Evolutionary conservation across 495 filamentous ascomycete species (phyloP).

Genomic region (Mycothermus thermophilus): DNA sequence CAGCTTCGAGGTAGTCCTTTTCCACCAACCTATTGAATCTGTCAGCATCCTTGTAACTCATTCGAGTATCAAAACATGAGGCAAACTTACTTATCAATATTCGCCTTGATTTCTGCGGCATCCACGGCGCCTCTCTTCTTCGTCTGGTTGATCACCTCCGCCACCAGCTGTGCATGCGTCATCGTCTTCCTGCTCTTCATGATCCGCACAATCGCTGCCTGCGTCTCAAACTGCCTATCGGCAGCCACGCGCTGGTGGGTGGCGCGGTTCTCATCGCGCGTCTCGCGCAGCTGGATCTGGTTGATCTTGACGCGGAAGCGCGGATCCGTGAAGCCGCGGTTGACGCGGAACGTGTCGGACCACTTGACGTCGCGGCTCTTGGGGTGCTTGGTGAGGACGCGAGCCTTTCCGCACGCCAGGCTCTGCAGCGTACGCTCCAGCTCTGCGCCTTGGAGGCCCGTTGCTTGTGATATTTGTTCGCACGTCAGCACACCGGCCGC

Average conservation of each 20-base stretch:
- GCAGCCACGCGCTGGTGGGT: conserved; percentile 80
- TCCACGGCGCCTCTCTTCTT: conserved; percentile 72
- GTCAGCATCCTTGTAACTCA: not conserved
- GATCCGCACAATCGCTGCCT: conserved; percentile 91
- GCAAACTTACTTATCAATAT: conserved; percentile 74
- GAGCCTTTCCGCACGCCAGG: conserved; percentile 75
- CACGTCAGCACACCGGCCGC: conserved; percentile 43
- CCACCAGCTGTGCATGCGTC: conserved; percentile 64
- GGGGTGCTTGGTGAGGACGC: conserved; percentile 75
- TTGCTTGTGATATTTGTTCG: conserved; percentile 51
- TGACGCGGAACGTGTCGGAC: conserved; percentile 71
- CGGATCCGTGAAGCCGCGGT: conserved; percentile 56
- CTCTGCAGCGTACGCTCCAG: conserved; percentile 85
- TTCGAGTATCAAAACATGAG: not conserved
- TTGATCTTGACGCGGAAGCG: conserved; percentile 97
- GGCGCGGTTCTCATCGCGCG: conserved; percentile 70
- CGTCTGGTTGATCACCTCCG: conserved; percentile 80
- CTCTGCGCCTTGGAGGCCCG: conserved; percentile 53
- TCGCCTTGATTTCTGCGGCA: conserved; percentile 77
- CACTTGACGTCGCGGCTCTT: conserved; percentile 64
- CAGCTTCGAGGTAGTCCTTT: conserved; percentile 57
- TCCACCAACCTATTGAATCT: conserved; percentile 37
- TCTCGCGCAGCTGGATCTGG: conserved; percentile 93
- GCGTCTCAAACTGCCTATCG: conserved; percentile 88
- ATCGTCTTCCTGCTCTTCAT: conserved; percentile 94